A percentile compares a stretch with the other conserved stretches of the same genome.
phyloP scores from a whole-genome alignment of 192 early-diverging fungal genomes.

The Phycomyces blakesleeanus region DNA sequence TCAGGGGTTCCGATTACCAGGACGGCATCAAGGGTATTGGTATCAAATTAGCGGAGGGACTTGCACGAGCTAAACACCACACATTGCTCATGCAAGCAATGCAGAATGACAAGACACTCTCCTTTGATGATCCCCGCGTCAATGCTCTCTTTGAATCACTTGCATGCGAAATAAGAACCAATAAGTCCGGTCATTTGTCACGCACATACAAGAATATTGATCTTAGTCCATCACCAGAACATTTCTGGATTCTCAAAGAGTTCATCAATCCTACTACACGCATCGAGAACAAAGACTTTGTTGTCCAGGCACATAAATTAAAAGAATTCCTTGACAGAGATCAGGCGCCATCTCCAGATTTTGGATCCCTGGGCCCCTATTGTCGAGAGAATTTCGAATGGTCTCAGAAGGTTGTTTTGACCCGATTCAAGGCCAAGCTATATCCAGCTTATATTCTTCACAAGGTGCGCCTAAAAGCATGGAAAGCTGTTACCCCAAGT shows the following conservation, averaged over 20 bases:
- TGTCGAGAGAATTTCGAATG: constrained; percentile 4
- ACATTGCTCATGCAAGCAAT: constrained; percentile 16
- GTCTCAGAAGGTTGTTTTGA: not conserved
- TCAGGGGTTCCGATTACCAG: constrained; percentile 25
- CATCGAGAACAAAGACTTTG: constrained; percentile 1
- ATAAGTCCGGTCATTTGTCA: not conserved
- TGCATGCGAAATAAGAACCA: not conserved
- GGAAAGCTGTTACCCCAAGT: not conserved
- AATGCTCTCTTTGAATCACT: constrained; percentile 1
- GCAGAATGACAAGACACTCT: not conserved
- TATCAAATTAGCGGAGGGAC: constrained; percentile 2
- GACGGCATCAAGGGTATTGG: constrained; percentile 20
- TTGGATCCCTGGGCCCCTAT: not conserved
- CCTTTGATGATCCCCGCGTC: not conserved
- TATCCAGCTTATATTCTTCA: constrained; percentile 12
- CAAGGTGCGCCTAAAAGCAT: not conserved
- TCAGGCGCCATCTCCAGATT: not conserved
- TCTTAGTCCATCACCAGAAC: not conserved
- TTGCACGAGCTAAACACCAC: constrained; percentile 16
- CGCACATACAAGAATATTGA: not conserved
- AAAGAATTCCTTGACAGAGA: not conserved
- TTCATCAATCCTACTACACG: not conserved
- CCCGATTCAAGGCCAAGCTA: not conserved
- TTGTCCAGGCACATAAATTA: not conserved
- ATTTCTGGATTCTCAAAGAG: constrained; percentile 5